Evolutionary conservation across 768 basidiomycete genomes (phyloP).

Genomic region (Suillus spraguei): DNA sequence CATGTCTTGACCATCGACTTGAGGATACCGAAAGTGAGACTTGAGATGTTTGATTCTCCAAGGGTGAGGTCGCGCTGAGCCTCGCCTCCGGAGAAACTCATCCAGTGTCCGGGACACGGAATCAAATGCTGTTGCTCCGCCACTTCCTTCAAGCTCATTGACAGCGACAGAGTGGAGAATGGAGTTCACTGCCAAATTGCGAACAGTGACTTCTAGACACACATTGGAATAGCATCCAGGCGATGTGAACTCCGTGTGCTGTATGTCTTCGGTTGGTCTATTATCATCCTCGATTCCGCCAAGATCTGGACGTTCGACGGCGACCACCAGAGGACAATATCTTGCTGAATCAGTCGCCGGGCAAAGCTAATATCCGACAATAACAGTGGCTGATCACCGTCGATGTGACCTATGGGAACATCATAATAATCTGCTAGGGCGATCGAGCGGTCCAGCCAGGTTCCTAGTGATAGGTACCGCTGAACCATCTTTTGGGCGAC

Average conservation of each 20-base stretch:
- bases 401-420: slow-evolving; percentile 90
- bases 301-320: slow-evolving; percentile 83
- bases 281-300: slow-evolving; percentile 92
- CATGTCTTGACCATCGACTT: slow-evolving; percentile 89
- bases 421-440: slow-evolving; percentile 90
- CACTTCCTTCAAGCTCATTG: slow-evolving; percentile 96
- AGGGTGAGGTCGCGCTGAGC: slow-evolving; percentile 70
- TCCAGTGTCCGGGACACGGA: slow-evolving; percentile 89
- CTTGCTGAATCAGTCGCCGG: slow-evolving; percentile 81
- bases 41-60: slow-evolving; percentile 88
- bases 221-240: slow-evolving; percentile 93
- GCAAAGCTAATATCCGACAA: slow-evolving; percentile 92
- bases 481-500: slow-evolving; percentile 82
- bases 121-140: slow-evolving; percentile 93
- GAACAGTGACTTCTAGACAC: slow-evolving; percentile 85
- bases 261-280: slow-evolving; percentile 72
- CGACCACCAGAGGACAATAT: slow-evolving; percentile 98
- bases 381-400: slow-evolving; percentile 86
- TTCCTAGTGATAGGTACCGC: slow-evolving; percentile 77
- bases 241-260: slow-evolving; percentile 80
- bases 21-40: slow-evolving; percentile 82
- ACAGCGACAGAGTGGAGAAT: slow-evolving; percentile 93
- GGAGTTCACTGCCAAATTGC: slow-evolving; percentile 92
- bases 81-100: slow-evolving; percentile 75
- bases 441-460: slow-evolving; percentile 79